These are phyloP conservation scores for Candida sonorensis DNA, from an alignment of 805 yeast genomes.

Conservation along the genomic window DNA sequence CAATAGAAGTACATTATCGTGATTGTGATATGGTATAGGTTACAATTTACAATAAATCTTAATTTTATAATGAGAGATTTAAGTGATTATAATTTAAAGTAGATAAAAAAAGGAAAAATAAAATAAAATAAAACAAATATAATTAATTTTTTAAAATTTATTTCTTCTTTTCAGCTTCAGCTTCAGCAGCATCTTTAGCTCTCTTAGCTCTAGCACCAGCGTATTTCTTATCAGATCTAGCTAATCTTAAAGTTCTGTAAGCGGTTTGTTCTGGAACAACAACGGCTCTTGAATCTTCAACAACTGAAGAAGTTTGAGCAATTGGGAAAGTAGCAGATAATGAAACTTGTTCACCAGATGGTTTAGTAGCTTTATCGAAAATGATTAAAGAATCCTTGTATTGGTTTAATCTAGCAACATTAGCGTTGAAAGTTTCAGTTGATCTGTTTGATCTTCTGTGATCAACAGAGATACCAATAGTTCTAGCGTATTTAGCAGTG, in stretches of 20 bases:
- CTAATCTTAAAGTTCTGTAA: constrained; percentile 90
- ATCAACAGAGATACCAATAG: constrained; percentile 98
- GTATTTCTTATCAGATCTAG: constrained; percentile 91
- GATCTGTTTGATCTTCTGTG: constrained; percentile 99
- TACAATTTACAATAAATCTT: too few species aligned
- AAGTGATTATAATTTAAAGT: too few species aligned
- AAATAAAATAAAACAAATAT: background rate
- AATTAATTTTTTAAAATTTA: constrained; percentile 33
- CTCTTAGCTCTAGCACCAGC: constrained; percentile 97
- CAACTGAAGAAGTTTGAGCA: constrained; percentile 64
- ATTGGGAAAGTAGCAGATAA: constrained; percentile 86
- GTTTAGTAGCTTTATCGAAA: constrained; percentile 83
- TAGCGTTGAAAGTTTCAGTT: constrained; percentile 88
- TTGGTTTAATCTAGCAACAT: constrained; percentile 94
- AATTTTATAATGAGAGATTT: too few species aligned
- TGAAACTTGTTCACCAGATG: constrained; percentile 73
- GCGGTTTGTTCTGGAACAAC: constrained; percentile 66
- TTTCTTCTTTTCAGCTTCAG: constrained; percentile 99
- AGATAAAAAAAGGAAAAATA: constrained; percentile 1
- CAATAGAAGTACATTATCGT: too few species aligned
- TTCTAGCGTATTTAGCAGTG: constrained; percentile 91
- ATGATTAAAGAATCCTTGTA: constrained; percentile 93
- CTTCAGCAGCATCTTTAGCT: constrained; percentile 95
- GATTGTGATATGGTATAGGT: too few species aligned
- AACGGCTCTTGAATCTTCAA: constrained; percentile 84